These are phyloP conservation scores for Penicillium frequentans DNA, from an alignment of 2,329 filamentous ascomycete genomes.

Conservation along the genomic window DNA sequence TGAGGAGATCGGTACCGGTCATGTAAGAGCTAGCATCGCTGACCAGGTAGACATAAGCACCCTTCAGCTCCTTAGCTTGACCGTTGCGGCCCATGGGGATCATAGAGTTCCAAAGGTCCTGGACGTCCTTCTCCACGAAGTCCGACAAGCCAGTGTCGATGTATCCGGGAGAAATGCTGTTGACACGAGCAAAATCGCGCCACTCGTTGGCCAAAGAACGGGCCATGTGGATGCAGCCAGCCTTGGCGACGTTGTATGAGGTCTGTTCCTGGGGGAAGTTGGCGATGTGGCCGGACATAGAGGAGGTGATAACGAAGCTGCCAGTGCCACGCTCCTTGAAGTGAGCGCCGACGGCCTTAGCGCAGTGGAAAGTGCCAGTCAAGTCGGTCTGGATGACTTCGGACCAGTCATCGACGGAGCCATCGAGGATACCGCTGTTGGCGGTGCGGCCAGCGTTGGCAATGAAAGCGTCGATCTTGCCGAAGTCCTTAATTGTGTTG, in stretches of 20 bases:
- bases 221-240: constrained; percentile 65
- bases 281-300: constrained; percentile 58
- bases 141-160: constrained; percentile 68
- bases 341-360: constrained; percentile 82
- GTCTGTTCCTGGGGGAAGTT: constrained; percentile 65
- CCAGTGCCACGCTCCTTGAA: constrained; percentile 67
- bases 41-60: constrained; percentile 52
- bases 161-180: constrained; percentile 67
- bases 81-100: constrained; percentile 62
- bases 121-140: constrained; percentile 60
- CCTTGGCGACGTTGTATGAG: constrained; percentile 66
- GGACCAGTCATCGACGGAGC: constrained; percentile 69
- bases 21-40: constrained; percentile 52
- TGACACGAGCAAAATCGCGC: constrained; percentile 68
- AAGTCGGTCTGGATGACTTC: constrained; percentile 83
- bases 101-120: constrained; percentile 61
- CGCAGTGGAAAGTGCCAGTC: constrained; percentile 82
- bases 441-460: constrained; percentile 72
- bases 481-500: constrained; percentile 67
- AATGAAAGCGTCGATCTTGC: constrained; percentile 66
- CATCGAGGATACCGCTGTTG: constrained; percentile 67
- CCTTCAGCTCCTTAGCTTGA: constrained; percentile 66
- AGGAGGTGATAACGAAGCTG: constrained; percentile 66
- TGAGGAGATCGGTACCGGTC: constrained; percentile 49
- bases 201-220: constrained; percentile 67